phyloP scores from a whole-genome alignment of 495 filamentous ascomycete species.

The Talaromyces trachyspermus region DNA sequence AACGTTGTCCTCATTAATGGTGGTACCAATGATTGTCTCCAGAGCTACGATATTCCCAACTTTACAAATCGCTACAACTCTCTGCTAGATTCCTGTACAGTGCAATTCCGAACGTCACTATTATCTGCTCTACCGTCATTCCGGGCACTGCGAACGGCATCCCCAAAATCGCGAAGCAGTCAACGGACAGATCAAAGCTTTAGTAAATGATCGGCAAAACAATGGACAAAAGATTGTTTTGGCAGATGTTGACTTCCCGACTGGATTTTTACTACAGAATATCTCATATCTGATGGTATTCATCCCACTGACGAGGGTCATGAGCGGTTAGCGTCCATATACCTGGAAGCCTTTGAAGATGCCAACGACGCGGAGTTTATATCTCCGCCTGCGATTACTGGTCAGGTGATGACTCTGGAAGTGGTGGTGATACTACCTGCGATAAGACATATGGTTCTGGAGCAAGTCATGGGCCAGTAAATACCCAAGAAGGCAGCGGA shows the following conservation, averaged over 20 bases:
- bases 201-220: background rate
- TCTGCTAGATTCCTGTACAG: background rate
- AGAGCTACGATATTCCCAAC: background rate
- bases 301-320: conserved; percentile 39
- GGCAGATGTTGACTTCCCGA: background rate
- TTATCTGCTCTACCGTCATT: background rate
- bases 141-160: background rate
- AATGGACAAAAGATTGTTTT: background rate
- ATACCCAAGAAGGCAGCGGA: background rate
- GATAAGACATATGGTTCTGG: background rate
- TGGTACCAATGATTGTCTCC: background rate
- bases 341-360: conserved; percentile 19
- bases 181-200: too few species aligned
- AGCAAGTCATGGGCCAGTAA: background rate
- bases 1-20: conserved; percentile 43
- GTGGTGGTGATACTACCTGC: background rate
- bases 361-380: conserved; percentile 9
- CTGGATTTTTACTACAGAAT: background rate
- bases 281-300: conserved; percentile 22
- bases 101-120: background rate
- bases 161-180: background rate
- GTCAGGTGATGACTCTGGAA: background rate
- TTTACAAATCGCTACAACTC: background rate
- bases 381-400: background rate
- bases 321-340: conserved; percentile 36